Percentiles rank a stretch among this genome's conserved stretches.
Evolutionary conservation across 108 stramenopile genomes (phyloP).

Genomic region (Halocafeteria seosinensis): DNA sequence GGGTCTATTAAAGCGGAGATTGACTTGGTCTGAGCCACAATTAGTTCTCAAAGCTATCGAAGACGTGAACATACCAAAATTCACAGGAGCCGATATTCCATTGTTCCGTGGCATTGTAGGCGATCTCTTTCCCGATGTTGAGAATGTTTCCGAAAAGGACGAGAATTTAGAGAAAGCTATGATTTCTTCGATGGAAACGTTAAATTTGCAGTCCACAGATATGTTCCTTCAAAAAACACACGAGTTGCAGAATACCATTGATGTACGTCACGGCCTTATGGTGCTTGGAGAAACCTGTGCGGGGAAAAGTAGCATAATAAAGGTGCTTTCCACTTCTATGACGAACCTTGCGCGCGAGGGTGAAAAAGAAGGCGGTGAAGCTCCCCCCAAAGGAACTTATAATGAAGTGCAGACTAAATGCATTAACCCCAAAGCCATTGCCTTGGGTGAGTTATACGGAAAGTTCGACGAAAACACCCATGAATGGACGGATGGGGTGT

Average conservation of each 20-base stretch:
- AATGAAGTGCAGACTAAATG: slow-evolving; percentile 29
- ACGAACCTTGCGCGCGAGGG: neutral
- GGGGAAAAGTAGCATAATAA: slow-evolving; percentile 39
- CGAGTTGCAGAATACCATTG: slow-evolving; percentile 49
- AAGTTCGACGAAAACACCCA: slow-evolving; percentile 41
- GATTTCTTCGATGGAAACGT: neutral
- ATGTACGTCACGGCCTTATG: slow-evolving; percentile 51
- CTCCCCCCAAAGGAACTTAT: slow-evolving; percentile 25
- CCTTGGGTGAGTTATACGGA: slow-evolving; percentile 48
- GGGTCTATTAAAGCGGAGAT: slow-evolving; percentile 23
- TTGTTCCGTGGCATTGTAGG: slow-evolving; percentile 48
- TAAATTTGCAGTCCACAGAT: neutral
- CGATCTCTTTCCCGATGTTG: slow-evolving; percentile 43
- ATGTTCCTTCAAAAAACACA: neutral
- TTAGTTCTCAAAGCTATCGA: slow-evolving; percentile 36
- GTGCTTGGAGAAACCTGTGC: slow-evolving; percentile 48
- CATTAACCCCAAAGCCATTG: slow-evolving; percentile 46
- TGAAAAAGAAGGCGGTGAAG: neutral
- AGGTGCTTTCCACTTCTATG: slow-evolving; percentile 41
- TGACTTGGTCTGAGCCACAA: slow-evolving; percentile 22
- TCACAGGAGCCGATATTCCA: slow-evolving; percentile 34
- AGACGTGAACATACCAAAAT: slow-evolving; percentile 44
- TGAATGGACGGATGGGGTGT: slow-evolving; percentile 45
- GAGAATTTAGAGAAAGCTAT: neutral
- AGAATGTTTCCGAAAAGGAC: neutral